Base-by-base conservation (phyloP, 306 rosid species). In the Trichosanthes truncata region DNA sequence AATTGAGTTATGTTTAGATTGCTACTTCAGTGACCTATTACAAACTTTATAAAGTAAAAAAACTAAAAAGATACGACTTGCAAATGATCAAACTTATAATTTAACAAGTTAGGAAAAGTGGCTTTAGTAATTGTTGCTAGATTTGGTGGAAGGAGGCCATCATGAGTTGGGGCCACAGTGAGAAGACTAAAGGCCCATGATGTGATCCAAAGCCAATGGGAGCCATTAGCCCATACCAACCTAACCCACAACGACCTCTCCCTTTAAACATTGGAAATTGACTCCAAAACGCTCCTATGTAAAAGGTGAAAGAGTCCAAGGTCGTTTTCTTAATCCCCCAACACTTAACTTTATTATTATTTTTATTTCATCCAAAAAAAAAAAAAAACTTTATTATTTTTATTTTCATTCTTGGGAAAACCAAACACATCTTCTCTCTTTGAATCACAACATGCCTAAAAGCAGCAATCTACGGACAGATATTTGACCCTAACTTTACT, bases 81-180 rank as follows among this genome's bases (percentile, higher is more conserved):
- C n/a, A n/a, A n/a, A n/a, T 29, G 33, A 29, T 1, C 33, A 29
- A 29, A 2, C 33, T 29, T 29, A 29, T 29, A 29, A 29, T 29
- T 29, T 29, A 29, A 29, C 33, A n/a, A n/a, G n/a, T 29, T 29
- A 57, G 33, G 35, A 59, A 59, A 55, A 21, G 29, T 55, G 10
- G 0, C 36, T 56, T 63, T n/a, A 25, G 9, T 26, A 21, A 31
- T 62, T 51, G 31, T 40, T 63, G 7, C 35, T 68, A 51, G 84
- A 81, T 86, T 65, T 83, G 86, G 86, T 85, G 72, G 75, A 75
- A 53, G 23, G 74, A 80, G 77, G 79, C 31, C 83, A 86, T 86
- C 88, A 83, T 45, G 14, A 36, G 63, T 29, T 46, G 80, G 82
- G 83, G 4, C 84, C 86, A 77, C 86, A 67, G 26, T n/a, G 41